Evolutionary conservation across 1,139 yeast genomes (phyloP).

Genomic region (Protomyces pachydermus): DNA sequence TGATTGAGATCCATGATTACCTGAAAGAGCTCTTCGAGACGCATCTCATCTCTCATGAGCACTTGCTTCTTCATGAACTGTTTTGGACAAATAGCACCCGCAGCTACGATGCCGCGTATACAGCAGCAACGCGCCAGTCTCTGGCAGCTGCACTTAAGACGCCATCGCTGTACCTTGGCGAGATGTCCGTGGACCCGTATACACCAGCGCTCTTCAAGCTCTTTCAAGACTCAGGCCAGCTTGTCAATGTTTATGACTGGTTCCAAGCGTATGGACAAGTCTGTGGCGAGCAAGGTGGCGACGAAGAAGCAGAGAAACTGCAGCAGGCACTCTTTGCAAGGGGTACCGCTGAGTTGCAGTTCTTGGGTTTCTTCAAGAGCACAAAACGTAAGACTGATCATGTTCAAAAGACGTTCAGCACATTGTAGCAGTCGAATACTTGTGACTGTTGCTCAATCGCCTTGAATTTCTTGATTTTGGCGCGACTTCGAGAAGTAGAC

Average conservation of each 20-base stretch:
- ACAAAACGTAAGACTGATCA: constrained; percentile 30
- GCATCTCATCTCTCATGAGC: constrained; percentile 12
- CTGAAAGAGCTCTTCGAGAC: constrained; percentile 1
- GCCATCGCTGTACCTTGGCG: constrained; percentile 6
- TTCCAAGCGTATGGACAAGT: constrained; percentile 20
- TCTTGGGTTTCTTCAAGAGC: constrained; percentile 28
- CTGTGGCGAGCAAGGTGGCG: neutral
- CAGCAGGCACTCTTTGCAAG: constrained; percentile 26
- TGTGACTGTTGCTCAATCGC: neutral
- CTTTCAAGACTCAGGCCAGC: constrained; percentile 28
- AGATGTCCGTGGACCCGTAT: constrained; percentile 15
- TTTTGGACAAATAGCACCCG: constrained; percentile 3
- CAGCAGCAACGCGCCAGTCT: constrained; percentile 5
- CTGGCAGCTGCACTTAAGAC: constrained; percentile 11
- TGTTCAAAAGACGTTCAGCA: constrained; percentile 24
- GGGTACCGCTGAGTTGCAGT: constrained; percentile 29
- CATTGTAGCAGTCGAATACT: neutral
- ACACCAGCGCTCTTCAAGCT: constrained; percentile 25
- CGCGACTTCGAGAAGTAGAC: neutral
- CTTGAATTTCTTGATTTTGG: too few species aligned
- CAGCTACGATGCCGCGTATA: constrained; percentile 6
- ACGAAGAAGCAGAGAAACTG: neutral
- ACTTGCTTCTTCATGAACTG: constrained; percentile 20
- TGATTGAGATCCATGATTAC: neutral
- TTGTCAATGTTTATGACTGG: constrained; percentile 30